A percentile compares a stretch with the other conserved stretches of the same genome.
These are phyloP conservation scores for Globisporangium yorkense DNA, from an alignment of 352 stramenopile species.

Conservation along the genomic window DNA sequence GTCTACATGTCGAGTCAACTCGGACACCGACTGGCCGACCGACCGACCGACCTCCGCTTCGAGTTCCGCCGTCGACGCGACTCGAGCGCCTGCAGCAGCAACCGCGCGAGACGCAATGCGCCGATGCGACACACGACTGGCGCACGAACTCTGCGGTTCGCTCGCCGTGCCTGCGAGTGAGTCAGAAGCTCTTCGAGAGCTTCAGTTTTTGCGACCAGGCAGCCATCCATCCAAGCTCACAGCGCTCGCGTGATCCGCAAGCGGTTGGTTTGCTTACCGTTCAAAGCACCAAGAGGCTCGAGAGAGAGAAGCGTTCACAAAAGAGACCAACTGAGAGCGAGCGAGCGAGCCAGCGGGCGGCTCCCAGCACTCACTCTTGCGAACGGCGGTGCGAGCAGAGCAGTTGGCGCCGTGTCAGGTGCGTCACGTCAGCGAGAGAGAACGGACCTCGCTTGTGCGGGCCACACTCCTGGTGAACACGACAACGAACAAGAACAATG, in stretches of 20 bases:
- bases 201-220: not conserved
- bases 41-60: no score
- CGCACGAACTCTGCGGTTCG: no score
- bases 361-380: not conserved
- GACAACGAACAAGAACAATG: no score
- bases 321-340: no score
- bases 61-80: not conserved
- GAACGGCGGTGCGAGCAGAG: not conserved
- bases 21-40: no score
- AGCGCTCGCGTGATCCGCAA: no score
- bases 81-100: not conserved
- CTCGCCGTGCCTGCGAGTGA: not conserved
- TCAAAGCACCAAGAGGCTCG: not conserved
- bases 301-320: no score
- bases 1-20: no score
- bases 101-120: not conserved
- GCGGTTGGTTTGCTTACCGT: not conserved
- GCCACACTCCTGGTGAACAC: no score
- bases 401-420: not conserved
- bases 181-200: not conserved
- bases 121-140: not conserved
- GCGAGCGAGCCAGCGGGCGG: not conserved
- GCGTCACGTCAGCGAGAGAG: not conserved
- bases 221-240: not conserved
- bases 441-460: not conserved